A percentile compares a stretch with the other conserved stretches of the same genome.
Conservation (phyloP, 108 stramenopile genomes). For the Skeletonema tropicum region DNA sequence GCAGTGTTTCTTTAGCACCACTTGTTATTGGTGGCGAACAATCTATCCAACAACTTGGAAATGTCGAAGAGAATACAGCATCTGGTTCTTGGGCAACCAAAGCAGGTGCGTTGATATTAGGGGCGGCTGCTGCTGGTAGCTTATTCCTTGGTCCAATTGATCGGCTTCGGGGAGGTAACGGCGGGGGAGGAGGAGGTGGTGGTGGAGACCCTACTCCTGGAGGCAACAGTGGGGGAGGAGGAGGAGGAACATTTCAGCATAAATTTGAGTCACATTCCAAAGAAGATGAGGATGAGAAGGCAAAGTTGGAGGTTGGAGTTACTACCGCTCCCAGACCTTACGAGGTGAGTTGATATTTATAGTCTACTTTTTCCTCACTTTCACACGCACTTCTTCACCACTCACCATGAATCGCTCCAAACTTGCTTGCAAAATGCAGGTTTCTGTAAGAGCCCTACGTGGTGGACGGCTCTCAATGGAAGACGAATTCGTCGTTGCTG, state of each 20-base stretch:
- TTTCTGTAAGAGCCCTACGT: conserved; percentile 74
- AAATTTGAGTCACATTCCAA: conserved; percentile 9
- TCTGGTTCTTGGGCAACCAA: conserved; percentile 15
- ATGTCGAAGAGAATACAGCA: not conserved
- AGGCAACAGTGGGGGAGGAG: conserved; percentile 15
- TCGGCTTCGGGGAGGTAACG: conserved; percentile 9
- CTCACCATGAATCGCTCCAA: too few relatives aligned
- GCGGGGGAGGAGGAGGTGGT: conserved; percentile 24
- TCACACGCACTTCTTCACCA: too few relatives aligned
- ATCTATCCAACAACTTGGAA: conserved; percentile 9
- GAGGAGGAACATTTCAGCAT: conserved; percentile 22
- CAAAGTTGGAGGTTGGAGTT: conserved; percentile 18
- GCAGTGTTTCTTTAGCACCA: not conserved
- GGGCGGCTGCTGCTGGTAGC: conserved; percentile 24
- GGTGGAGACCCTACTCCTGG: conserved; percentile 24
- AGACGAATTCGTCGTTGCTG: conserved; percentile 72
- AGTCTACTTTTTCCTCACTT: too few relatives aligned
- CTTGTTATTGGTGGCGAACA: not conserved
- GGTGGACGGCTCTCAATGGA: conserved; percentile 87
- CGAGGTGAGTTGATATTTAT: conserved; percentile 50
- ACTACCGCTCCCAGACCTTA: conserved; percentile 28
- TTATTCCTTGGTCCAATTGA: conserved; percentile 28
- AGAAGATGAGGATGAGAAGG: conserved; percentile 12
- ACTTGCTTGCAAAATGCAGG: conserved; percentile 32
- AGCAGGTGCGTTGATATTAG: conserved; percentile 31